These are phyloP conservation scores for Quercus variabilis DNA, from an alignment of 306 rosid species.

Conservation along the genomic window DNA sequence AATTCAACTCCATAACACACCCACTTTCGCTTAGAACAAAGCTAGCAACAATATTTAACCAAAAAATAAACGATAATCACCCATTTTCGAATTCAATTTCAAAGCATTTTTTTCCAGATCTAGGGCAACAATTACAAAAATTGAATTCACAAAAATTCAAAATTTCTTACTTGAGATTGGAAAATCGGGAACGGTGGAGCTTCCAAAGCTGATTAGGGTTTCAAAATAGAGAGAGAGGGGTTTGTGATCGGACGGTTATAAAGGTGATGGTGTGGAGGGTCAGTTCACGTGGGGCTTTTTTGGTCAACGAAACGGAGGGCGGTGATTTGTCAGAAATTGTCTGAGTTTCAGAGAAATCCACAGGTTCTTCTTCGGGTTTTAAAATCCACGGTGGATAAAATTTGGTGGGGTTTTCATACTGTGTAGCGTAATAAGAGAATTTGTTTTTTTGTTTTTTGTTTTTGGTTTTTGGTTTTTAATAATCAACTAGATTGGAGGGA, in stretches of 20 bases:
- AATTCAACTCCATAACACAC: slow-evolving; percentile 11
- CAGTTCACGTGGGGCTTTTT: neutral
- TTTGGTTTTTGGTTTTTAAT: too few species aligned
- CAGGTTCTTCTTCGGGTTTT: neutral
- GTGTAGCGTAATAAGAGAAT: neutral
- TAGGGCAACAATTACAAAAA: neutral
- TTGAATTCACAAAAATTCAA: neutral
- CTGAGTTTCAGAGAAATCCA: neutral
- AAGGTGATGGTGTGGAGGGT: neutral
- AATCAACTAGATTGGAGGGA: too few species aligned
- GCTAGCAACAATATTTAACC: neutral
- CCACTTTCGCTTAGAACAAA: neutral
- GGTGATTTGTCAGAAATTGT: neutral
- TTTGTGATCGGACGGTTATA: slow-evolving; percentile 13
- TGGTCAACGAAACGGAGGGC: slow-evolving; percentile 23
- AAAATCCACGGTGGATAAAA: neutral
- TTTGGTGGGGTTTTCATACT: neutral
- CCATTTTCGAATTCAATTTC: neutral
- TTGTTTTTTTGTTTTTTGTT: neutral
- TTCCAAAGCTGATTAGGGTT: slow-evolving; percentile 46
- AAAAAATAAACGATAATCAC: neutral
- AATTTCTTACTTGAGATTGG: slow-evolving; percentile 33
- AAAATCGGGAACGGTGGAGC: neutral
- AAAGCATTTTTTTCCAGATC: slow-evolving; percentile 29
- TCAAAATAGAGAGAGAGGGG: slow-evolving; percentile 13